Evolutionary conservation across 305 asterid genomes (phyloP).

Genomic region (Petunia hybrid): DNA sequence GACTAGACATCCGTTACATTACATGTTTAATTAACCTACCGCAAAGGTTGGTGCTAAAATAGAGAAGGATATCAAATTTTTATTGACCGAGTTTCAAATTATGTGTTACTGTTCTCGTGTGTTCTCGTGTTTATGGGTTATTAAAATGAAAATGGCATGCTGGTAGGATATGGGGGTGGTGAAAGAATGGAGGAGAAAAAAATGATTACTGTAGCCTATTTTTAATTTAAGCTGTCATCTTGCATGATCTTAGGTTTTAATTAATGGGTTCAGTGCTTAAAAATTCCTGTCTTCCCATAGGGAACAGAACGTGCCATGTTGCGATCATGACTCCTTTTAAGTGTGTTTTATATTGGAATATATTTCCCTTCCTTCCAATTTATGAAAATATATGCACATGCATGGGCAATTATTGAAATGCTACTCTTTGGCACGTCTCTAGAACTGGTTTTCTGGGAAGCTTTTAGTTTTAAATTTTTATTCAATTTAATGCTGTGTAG

Average conservation of each 20-base stretch:
- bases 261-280: conserved; percentile 28
- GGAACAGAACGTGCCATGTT: conserved; percentile 93
- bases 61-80: too few relatives aligned
- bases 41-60: too few relatives aligned
- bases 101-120: background rate
- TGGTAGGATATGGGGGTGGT: conserved; percentile 18
- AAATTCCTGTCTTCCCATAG: conserved; percentile 45
- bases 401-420: background rate
- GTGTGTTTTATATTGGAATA: too few relatives aligned
- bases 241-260: conserved; percentile 64
- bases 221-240: conserved; percentile 77
- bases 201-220: conserved; percentile 68
- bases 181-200: conserved; percentile 31
- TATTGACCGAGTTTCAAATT: too few relatives aligned
- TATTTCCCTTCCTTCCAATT: too few relatives aligned
- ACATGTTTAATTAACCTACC: too few relatives aligned
- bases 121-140: background rate
- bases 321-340: conserved; percentile 63
- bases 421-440: background rate
- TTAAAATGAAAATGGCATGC: conserved; percentile 36
- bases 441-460: background rate
- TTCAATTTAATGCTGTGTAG: too few relatives aligned
- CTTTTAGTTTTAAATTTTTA: too few relatives aligned
- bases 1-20: too few relatives aligned
- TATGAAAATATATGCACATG: conserved; percentile 25